phyloP scores from a whole-genome alignment of 2,329 filamentous ascomycete species.

The Penicillium sp. region DNA sequence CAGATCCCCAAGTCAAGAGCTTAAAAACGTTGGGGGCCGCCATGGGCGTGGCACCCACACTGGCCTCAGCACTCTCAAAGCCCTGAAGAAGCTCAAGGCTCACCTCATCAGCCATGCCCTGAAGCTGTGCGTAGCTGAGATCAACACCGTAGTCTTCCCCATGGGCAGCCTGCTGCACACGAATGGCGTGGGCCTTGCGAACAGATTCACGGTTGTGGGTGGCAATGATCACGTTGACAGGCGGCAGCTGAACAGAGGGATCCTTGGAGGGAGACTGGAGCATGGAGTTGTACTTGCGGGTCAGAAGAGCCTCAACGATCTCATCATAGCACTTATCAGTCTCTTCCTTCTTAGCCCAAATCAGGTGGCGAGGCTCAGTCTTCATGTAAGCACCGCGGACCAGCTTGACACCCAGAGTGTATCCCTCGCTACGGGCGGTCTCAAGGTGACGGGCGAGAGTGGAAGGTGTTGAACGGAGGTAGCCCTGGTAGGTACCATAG shows the following conservation, averaged over 20 bases:
- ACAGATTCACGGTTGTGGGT: slow-evolving; percentile 61
- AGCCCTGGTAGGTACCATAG: slow-evolving; percentile 56
- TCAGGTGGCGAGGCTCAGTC: slow-evolving; percentile 47
- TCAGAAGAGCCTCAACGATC: slow-evolving; percentile 56
- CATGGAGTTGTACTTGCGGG: slow-evolving; percentile 58
- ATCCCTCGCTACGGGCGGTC: slow-evolving; percentile 48
- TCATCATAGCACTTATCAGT: slow-evolving; percentile 57
- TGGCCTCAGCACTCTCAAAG: slow-evolving; percentile 29
- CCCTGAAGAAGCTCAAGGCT: slow-evolving; percentile 59
- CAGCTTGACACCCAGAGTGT: slow-evolving; percentile 53
- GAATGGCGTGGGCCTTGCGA: slow-evolving; percentile 49
- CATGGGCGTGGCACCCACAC: slow-evolving; percentile 25
- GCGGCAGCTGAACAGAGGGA: slow-evolving; percentile 35
- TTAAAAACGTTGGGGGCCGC: slow-evolving; percentile 56
- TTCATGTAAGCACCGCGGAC: slow-evolving; percentile 56
- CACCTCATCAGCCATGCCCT: slow-evolving; percentile 95
- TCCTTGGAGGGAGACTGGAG: slow-evolving; percentile 49
- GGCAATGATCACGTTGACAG: slow-evolving; percentile 57
- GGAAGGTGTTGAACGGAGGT: slow-evolving; percentile 50
- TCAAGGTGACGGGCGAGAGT: slow-evolving; percentile 49
- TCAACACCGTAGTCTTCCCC: slow-evolving; percentile 45
- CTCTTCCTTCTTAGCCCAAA: slow-evolving; percentile 49
- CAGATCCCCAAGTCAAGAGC: slow-evolving; percentile 60
- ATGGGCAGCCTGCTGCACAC: slow-evolving; percentile 46
- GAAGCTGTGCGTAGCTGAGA: slow-evolving; percentile 73